These are phyloP conservation scores for Termitomyces titanicus DNA, from an alignment of 768 basidiomycete genomes.

Conservation along the genomic window DNA sequence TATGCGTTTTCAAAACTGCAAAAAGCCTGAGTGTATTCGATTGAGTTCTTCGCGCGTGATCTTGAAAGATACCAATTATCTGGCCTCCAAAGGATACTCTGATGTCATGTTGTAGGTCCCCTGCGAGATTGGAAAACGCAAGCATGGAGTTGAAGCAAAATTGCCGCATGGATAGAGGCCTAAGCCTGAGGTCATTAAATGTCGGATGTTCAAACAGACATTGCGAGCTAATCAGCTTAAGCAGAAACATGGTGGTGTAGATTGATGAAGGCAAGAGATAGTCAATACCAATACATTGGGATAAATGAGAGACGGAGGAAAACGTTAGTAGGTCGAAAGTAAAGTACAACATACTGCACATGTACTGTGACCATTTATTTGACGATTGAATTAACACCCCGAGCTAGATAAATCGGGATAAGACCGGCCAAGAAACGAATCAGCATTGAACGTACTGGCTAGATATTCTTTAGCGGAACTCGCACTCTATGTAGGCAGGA, in stretches of 20 bases:
- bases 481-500: slow-evolving; percentile 42
- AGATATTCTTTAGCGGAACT: slow-evolving; percentile 77
- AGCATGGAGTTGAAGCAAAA: too few relatives aligned
- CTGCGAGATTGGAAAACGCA: background rate
- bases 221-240: background rate
- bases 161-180: background rate
- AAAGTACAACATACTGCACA: too few relatives aligned
- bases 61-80: too few relatives aligned
- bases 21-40: too few relatives aligned
- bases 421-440: background rate
- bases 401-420: slow-evolving; percentile 13
- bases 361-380: slow-evolving; percentile 22
- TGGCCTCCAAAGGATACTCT: too few relatives aligned
- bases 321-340: background rate
- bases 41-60: too few relatives aligned
- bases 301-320: background rate
- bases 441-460: slow-evolving; percentile 39
- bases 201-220: background rate
- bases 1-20: too few relatives aligned
- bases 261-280: background rate
- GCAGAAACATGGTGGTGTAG: background rate
- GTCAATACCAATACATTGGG: background rate
- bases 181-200: background rate
- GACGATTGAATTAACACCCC: slow-evolving; percentile 47
- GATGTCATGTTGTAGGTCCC: too few relatives aligned